phyloP scores from a whole-genome alignment of 2,329 filamentous ascomycete species.

The Trichoderma hamatum region DNA sequence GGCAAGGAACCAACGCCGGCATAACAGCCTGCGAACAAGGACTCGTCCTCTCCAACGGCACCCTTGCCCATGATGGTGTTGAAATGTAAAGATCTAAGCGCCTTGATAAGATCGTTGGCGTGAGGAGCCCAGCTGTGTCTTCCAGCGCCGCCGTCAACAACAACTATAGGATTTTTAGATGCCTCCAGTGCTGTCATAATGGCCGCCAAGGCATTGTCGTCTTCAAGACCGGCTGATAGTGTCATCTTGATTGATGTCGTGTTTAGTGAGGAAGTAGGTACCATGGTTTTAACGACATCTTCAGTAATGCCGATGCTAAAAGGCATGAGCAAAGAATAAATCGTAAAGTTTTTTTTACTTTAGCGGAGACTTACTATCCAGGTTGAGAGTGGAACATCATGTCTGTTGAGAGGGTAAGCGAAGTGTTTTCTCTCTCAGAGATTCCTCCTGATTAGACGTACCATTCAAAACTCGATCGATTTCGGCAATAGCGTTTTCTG shows the following conservation, averaged over 20 bases:
- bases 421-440: too few species aligned
- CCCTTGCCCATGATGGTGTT: constrained; percentile 6
- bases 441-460: background rate
- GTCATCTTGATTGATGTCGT: background rate
- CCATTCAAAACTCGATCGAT: constrained; percentile 21
- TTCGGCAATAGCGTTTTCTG: background rate
- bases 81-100: background rate
- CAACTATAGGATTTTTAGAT: background rate
- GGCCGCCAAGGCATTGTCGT: background rate
- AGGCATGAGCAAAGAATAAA: background rate
- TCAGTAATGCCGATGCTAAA: background rate
- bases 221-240: background rate
- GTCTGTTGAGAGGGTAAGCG: background rate
- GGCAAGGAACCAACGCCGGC: background rate
- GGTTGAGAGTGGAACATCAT: constrained; percentile 15
- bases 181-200: background rate
- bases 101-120: background rate
- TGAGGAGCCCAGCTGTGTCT: constrained; percentile 1
- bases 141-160: constrained; percentile 3
- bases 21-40: background rate
- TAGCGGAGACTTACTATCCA: constrained; percentile 14
- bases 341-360: too few species aligned
- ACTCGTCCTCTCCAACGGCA: background rate
- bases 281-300: background rate
- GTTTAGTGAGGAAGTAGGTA: background rate